Base-by-base conservation (phyloP, 116 monocot species). In the Phalaenopsis hybrid region DNA sequence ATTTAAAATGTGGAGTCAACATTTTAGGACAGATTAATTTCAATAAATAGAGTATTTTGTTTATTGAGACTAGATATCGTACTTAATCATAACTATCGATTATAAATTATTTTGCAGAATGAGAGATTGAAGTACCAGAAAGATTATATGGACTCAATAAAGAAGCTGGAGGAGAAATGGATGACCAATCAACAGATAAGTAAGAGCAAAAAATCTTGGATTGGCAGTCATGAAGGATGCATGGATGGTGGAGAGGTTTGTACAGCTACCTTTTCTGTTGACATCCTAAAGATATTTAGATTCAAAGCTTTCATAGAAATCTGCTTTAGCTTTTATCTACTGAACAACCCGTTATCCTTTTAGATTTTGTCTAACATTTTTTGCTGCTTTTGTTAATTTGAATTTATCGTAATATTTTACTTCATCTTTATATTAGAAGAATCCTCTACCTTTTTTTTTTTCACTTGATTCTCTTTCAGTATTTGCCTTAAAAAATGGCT, bases 121-220 rank as follows among this genome's bases (percentile, higher is more conserved):
- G 95, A 93, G 86, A 98, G 83, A 84, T 20, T 86, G 37, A 95
- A 90, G 58, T 95, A 85, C 81, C 93, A 93, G 79, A 87, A 87
- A 25, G 98, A 98, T 84, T 95, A 95, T 82, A 86, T 89, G 89
- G 98, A 95, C 28, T 95, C 98, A 17, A 89, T 98, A 70, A 95
- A 89, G 82, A 94, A 92, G 83, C 87, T 98, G 31, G 98, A 98
- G 86, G 93, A 98, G 81, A 93, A 98, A 81, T 93, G 90, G 90
- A 84, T 73, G 82, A 82, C 81, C 46, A 88, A 82, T 79, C 90
- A 92, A 45, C 86, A 92, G 88, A 84, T 55, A 31, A 80, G 77
- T 77, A 57, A 55, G 33, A 84, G 80, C 84, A 78, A 65, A 16
- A 89, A 79, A 76, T 79, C 46, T 50, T 80, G 63, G 83, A 78